phyloP scores from a whole-genome alignment of 2,329 filamentous ascomycete genomes.

The Cladophialophora bantiana region DNA sequence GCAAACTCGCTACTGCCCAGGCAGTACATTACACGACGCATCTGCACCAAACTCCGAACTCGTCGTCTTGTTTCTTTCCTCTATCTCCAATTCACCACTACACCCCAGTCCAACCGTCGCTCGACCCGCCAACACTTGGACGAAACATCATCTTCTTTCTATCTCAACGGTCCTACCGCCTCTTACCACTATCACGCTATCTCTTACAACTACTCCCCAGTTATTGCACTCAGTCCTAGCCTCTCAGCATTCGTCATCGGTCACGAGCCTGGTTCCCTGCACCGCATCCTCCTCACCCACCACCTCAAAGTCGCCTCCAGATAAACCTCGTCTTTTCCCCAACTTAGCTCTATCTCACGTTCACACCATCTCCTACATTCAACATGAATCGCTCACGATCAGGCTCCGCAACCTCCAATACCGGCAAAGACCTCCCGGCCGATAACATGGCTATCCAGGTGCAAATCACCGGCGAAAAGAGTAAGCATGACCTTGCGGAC shows the following conservation, averaged over 20 bases:
- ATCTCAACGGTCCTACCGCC: not conserved
- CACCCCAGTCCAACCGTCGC: not conserved
- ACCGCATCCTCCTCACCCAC: slow-evolving; percentile 23
- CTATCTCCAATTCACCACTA: slow-evolving; percentile 13
- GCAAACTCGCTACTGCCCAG: slow-evolving; percentile 15
- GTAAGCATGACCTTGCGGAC: slow-evolving; percentile 51
- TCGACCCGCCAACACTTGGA: not conserved
- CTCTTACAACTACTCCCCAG: slow-evolving; percentile 35
- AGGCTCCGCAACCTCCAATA: slow-evolving; percentile 32
- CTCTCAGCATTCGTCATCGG: slow-evolving; percentile 31
- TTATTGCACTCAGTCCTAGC: slow-evolving; percentile 43
- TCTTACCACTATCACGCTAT: slow-evolving; percentile 10
- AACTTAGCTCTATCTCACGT: slow-evolving; percentile 1
- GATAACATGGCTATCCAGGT: slow-evolving; percentile 68
- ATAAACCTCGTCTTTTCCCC: not conserved
- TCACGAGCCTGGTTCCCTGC: slow-evolving; percentile 31
- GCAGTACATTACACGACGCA: slow-evolving; percentile 18
- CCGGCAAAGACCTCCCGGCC: slow-evolving; percentile 53
- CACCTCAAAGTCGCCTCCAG: not conserved
- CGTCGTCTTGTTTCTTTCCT: not conserved
- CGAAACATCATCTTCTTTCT: not conserved
- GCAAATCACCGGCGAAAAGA: slow-evolving; percentile 65
- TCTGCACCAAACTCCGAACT: slow-evolving; percentile 1
- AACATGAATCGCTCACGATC: slow-evolving; percentile 37
- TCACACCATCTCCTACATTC: slow-evolving; percentile 8